Base-by-base conservation (phyloP, 192 early-diverging fungal genomes). In the Coemansia sp. region DNA sequence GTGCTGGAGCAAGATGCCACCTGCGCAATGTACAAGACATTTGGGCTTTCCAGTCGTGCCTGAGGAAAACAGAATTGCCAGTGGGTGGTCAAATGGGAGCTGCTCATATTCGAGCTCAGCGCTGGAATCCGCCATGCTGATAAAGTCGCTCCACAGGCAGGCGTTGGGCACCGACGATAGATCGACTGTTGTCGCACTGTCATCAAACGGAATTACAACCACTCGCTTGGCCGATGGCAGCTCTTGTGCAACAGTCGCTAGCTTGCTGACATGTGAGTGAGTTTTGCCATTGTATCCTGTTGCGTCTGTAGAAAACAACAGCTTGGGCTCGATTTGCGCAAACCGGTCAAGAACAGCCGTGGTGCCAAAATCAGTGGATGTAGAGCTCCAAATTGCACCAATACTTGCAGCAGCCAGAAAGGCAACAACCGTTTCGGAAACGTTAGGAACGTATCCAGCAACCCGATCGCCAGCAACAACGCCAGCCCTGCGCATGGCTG, bases 41-140 rank as follows among this genome's bases (percentile, higher is more conserved):
- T 98, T 98, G 23, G 96, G 96, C 56, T 92, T 89, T 26, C 92
- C 93, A 4, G 94, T 97, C 1, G 97, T 98, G 11, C 97, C 97
- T 3, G 94, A 96, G 27, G 88, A 91, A 73, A 92, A 98, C 37
- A 98, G 80, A 56, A 97, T 95, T 60, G 89, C 92, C 26, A 95
- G 77, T 14, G 95, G 95, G 67, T 97, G 95, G 62, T 92, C 85
- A 69, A 97, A 97, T 16, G 93, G 87, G 22, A 97, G 76, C 73
- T 94, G 94, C 61, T 88, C 87, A 84, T 92, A 98, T 2, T 48
- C 59, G 31, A 96, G 85, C 26, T 62, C 61, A 10, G 77, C 52
- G 27, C 53, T 47, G 41, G 35, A 21, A 39, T 72, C 72, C 12
- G 77, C 71, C 11, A 62, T 65, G 17, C 58, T 65, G n/a, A 92